Percentiles rank a stretch among this genome's conserved stretches.
These are phyloP conservation scores for Cercospora brassicicola DNA, from an alignment of 2,329 filamentous ascomycete genomes.

Conservation along the genomic window DNA sequence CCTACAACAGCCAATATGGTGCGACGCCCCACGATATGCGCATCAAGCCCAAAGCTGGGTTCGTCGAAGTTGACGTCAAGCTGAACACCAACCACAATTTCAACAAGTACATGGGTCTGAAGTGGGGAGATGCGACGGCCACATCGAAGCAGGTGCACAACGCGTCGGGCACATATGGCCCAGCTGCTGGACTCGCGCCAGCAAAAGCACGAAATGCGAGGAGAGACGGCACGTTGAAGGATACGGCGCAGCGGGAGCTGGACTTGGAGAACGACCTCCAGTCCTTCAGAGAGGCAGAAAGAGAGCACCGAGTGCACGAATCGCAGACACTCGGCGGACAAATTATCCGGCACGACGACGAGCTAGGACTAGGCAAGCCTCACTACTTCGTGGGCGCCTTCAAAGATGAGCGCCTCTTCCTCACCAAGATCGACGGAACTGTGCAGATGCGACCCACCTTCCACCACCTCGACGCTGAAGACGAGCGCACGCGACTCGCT, in stretches of 20 bases:
- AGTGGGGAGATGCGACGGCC: slow-evolving; percentile 73
- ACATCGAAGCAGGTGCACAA: slow-evolving; percentile 42
- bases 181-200: slow-evolving; percentile 48
- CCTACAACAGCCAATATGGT: slow-evolving; percentile 58
- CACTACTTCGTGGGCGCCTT: slow-evolving; percentile 92
- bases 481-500: slow-evolving; percentile 65
- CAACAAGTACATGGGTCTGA: slow-evolving; percentile 77
- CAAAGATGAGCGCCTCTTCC: slow-evolving; percentile 77
- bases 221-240: slow-evolving; percentile 40
- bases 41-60: slow-evolving; percentile 76
- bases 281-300: slow-evolving; percentile 67
- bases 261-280: slow-evolving; percentile 41
- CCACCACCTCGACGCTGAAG: slow-evolving; percentile 83
- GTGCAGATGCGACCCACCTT: slow-evolving; percentile 89
- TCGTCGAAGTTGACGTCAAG: slow-evolving; percentile 90
- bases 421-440: slow-evolving; percentile 78
- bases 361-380: slow-evolving; percentile 67
- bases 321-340: slow-evolving; percentile 85
- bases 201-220: slow-evolving; percentile 29
- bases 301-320: slow-evolving; percentile 69
- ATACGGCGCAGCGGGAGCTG: slow-evolving; percentile 47
- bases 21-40: slow-evolving; percentile 71
- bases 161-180: slow-evolving; percentile 47
- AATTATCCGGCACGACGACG: slow-evolving; percentile 62
- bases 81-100: slow-evolving; percentile 72